These are phyloP conservation scores for Penicillium pancosmium DNA, from an alignment of 495 filamentous ascomycete genomes.

Conservation along the genomic window DNA sequence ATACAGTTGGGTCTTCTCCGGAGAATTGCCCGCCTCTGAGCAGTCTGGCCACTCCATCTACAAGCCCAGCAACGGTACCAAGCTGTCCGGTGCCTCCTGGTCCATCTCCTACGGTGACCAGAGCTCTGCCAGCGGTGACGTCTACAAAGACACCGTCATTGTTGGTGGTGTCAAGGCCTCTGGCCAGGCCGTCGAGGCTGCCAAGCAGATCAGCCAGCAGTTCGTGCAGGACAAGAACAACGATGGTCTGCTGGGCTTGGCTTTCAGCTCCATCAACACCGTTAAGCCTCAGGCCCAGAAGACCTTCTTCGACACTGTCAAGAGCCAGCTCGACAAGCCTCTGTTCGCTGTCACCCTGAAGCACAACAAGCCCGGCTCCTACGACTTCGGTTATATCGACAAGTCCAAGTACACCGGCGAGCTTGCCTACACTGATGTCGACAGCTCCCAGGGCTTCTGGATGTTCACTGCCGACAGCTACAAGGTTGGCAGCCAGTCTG, in stretches of 20 bases:
- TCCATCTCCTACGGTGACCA: slow-evolving; percentile 73
- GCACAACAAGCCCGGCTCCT: slow-evolving; percentile 62
- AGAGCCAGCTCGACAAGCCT: slow-evolving; percentile 55
- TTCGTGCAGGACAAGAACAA: slow-evolving; percentile 63
- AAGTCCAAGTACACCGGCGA: slow-evolving; percentile 60
- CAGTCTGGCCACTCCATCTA: slow-evolving; percentile 65
- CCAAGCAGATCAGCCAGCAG: slow-evolving; percentile 57
- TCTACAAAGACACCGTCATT: slow-evolving; percentile 70
- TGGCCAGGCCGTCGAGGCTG: slow-evolving; percentile 71
- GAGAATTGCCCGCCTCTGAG: slow-evolving; percentile 45
- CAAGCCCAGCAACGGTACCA: slow-evolving; percentile 54
- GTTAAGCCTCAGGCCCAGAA: slow-evolving; percentile 61
- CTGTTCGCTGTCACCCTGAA: slow-evolving; percentile 72
- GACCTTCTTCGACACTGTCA: slow-evolving; percentile 77
- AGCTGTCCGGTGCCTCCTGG: slow-evolving; percentile 62
- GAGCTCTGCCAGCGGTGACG: slow-evolving; percentile 63
- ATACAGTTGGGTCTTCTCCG: slow-evolving; percentile 56
- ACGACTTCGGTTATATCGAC: slow-evolving; percentile 79
- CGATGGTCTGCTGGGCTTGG: slow-evolving; percentile 74
- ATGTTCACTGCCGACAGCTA: slow-evolving; percentile 66
- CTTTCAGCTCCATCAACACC: slow-evolving; percentile 71
- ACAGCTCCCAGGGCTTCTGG: slow-evolving; percentile 70
- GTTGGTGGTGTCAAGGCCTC: slow-evolving; percentile 66
- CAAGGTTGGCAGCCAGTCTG: slow-evolving; percentile 52
- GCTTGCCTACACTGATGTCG: slow-evolving; percentile 63